A percentile compares a stretch with the other conserved stretches of the same genome.
Evolutionary conservation across 352 stramenopile genomes (phyloP).

Genomic region (Phytophthora pinifolia): DNA sequence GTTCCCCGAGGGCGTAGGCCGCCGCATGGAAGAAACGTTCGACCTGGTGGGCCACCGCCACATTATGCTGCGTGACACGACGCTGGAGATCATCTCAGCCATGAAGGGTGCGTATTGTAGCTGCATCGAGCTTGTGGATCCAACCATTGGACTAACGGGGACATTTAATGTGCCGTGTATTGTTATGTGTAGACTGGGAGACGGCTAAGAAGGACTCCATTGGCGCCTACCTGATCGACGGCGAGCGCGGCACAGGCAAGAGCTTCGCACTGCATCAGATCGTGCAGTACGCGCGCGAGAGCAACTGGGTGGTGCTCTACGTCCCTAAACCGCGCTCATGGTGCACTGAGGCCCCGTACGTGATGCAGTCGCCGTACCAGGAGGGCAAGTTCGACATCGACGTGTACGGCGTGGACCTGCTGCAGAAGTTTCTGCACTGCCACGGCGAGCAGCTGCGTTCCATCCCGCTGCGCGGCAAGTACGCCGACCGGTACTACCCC

Average conservation of each 20-base stretch:
- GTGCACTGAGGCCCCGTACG: slow-evolving; percentile 79
- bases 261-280: slow-evolving; percentile 86
- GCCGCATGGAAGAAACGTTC: slow-evolving; percentile 77
- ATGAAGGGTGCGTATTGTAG: slow-evolving; percentile 54
- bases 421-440: slow-evolving; percentile 80
- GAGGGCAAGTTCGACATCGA: slow-evolving; percentile 88
- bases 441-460: slow-evolving; percentile 69
- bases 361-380: slow-evolving; percentile 80
- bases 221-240: slow-evolving; percentile 74
- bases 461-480: slow-evolving; percentile 66
- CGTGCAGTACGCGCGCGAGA: slow-evolving; percentile 86
- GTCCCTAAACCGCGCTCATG: slow-evolving; percentile 75
- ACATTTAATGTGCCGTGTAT: neutral
- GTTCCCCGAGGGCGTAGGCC: slow-evolving; percentile 70
- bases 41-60: slow-evolving; percentile 83
- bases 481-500: slow-evolving; percentile 81
- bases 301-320: slow-evolving; percentile 86
- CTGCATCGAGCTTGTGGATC: neutral
- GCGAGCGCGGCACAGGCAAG: slow-evolving; percentile 82
- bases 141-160: neutral
- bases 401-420: slow-evolving; percentile 71
- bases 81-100: slow-evolving; percentile 65
- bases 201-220: slow-evolving; percentile 46
- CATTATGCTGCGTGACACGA: slow-evolving; percentile 83
- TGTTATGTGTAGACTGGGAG: slow-evolving; percentile 54